Percentiles rank a stretch among this genome's conserved stretches.
Conservation (phyloP, 208 protist species). For the Trypanosoma conorhini region DNA sequence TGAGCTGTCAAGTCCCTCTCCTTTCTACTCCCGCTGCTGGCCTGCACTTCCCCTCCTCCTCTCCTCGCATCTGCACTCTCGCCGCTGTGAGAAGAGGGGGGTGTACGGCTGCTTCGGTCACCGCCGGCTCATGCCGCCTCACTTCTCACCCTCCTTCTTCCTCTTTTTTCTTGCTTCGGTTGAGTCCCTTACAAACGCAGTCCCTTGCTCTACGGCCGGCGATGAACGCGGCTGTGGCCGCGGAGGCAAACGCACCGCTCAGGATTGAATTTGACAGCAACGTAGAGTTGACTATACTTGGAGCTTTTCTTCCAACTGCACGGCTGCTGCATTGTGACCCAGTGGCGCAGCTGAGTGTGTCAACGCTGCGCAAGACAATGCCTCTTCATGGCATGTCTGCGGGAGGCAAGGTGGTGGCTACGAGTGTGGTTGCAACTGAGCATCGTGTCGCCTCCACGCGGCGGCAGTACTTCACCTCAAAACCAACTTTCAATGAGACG, state of each 20-base stretch:
- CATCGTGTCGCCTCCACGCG: constrained; percentile 16
- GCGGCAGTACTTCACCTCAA: constrained; percentile 25
- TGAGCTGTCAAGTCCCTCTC: not conserved
- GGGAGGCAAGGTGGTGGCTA: constrained; percentile 13
- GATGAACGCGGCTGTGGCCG: constrained; percentile 19
- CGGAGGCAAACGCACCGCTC: constrained; percentile 28
- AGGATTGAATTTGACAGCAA: constrained; percentile 66
- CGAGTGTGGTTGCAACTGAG: constrained; percentile 15
- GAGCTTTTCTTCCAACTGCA: constrained; percentile 70
- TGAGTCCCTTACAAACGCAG: constrained; percentile 2
- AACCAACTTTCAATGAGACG: constrained; percentile 29
- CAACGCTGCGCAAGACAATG: constrained; percentile 53
- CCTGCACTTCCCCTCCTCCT: not conserved
- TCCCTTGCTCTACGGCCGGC: constrained; percentile 6
- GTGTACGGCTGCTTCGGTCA: not conserved
- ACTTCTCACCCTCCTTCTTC: constrained; percentile 24
- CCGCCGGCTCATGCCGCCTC: not conserved
- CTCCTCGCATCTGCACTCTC: not conserved
- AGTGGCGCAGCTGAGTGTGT: constrained; percentile 59
- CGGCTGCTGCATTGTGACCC: constrained; percentile 78
- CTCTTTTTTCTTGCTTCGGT: constrained; percentile 21
- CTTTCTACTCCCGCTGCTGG: not conserved
- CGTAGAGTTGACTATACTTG: constrained; percentile 71
- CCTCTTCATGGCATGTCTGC: constrained; percentile 11
- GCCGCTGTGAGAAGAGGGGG: not conserved